A percentile compares a stretch with the other conserved stretches of the same genome.
Conservation (phyloP, 208 protist species). For the Novymonas esmeraldas region DNA sequence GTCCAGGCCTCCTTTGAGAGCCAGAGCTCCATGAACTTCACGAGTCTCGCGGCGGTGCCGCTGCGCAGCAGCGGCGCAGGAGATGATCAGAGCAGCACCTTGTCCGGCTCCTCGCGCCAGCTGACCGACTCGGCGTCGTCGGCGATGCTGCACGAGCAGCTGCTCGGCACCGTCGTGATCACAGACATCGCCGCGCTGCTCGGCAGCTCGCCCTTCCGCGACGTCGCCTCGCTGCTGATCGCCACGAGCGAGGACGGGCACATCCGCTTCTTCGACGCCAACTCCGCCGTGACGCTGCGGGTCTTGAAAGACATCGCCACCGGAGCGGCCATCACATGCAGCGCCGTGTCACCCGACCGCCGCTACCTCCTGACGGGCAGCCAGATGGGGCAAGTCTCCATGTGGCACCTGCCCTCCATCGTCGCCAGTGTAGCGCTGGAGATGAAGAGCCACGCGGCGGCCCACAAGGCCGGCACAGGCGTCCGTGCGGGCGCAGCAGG, state of each 20-base stretch:
- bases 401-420: constrained; percentile 87
- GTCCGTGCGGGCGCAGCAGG: too few relatives aligned
- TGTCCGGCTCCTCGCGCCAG: constrained; percentile 20
- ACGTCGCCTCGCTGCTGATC: constrained; percentile 39
- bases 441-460: constrained; percentile 22
- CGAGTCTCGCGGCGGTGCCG: constrained; percentile 71
- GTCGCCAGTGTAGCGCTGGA: constrained; percentile 52
- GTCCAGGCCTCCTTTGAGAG: constrained; percentile 75
- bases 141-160: constrained; percentile 19
- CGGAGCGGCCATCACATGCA: constrained; percentile 83
- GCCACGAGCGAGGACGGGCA: constrained; percentile 86
- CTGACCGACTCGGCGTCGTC: constrained; percentile 15
- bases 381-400: constrained; percentile 80
- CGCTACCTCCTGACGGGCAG: constrained; percentile 80
- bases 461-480: neutral
- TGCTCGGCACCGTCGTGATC: constrained; percentile 21
- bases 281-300: constrained; percentile 46
- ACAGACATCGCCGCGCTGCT: constrained; percentile 7
- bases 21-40: constrained; percentile 81
- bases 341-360: constrained; percentile 64
- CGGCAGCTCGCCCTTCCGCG: constrained; percentile 22
- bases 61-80: constrained; percentile 20
- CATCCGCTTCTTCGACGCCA: constrained; percentile 80
- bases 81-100: constrained; percentile 23
- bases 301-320: constrained; percentile 76